Base-by-base conservation (phyloP, 108 stramenopile genomes). In the Conticribra guillardii region DNA sequence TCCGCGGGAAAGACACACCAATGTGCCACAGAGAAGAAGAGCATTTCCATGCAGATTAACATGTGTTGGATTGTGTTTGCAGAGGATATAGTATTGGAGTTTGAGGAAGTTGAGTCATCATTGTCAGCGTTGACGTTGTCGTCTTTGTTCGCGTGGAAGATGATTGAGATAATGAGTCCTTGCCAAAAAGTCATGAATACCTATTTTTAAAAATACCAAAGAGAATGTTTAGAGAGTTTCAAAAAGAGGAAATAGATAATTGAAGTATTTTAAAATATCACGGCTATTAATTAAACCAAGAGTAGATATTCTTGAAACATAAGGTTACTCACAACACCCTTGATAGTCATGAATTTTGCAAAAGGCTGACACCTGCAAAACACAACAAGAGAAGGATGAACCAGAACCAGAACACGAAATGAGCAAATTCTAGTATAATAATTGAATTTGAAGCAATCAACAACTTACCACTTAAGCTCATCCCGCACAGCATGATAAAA, bases 151-250 rank as follows among this genome's bases (percentile, higher is more conserved):
- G 61, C n/a, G 84, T 76, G 31, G 64, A 88, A 78, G 44, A 84
- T 63, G 28, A 92, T 81, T 23, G 51, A 41, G 34, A 92, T 86
- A 4, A 64, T 60, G 23, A 89, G 56, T 24, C 87, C 86, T 60
- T 96, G 95, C 93, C 96, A 96, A 79, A 96, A 96, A 5, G 95
- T 96, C 81, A 92, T 75, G 69, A 96, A 96, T 1, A 96, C 92
- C 17, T 93, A 84, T 3, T 88, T 91, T 75, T 91, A 91, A 60
- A 93, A n/a, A n/a, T n/a, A n/a, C n/a, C n/a, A n/a, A n/a, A n/a
- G n/a, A n/a, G n/a, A n/a, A n/a, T n/a, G n/a, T n/a, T n/a, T n/a
- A n/a, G n/a, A n/a, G n/a, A n/a, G n/a, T n/a, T n/a, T n/a, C n/a
- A n/a, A n/a, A n/a, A n/a, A n/a, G n/a, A n/a, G n/a, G n/a, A n/a